Evolutionary conservation across 257 asterid genomes (phyloP).

Genomic region (Ilex asprella): DNA sequence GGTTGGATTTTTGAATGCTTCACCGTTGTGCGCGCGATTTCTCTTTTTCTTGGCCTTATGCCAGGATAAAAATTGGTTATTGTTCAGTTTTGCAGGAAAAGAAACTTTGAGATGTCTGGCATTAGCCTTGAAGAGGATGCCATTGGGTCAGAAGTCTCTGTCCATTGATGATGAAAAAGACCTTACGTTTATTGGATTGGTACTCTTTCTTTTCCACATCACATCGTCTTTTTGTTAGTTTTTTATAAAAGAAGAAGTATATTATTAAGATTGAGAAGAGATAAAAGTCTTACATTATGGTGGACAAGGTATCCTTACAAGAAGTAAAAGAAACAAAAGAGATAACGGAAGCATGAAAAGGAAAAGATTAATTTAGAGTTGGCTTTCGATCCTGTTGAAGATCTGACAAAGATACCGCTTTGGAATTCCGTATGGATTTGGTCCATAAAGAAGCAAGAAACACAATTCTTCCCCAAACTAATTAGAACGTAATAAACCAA

Average conservation of each 20-base stretch:
- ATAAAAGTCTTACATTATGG: too few relatives aligned
- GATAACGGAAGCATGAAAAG: too few relatives aligned
- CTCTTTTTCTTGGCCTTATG: constrained; percentile 11
- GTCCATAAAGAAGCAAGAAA: too few relatives aligned
- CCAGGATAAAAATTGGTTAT: constrained; percentile 12
- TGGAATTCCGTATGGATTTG: too few relatives aligned
- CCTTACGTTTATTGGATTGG: constrained; percentile 99
- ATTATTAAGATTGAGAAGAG: too few relatives aligned
- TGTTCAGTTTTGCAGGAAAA: constrained; percentile 89
- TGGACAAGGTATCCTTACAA: too few relatives aligned
- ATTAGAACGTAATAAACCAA: too few relatives aligned
- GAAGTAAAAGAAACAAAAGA: too few relatives aligned
- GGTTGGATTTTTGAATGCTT: too few relatives aligned
- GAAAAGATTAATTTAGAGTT: too few relatives aligned
- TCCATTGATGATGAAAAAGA: constrained; percentile 83
- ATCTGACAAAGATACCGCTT: neutral
- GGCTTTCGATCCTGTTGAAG: constrained; percentile 2
- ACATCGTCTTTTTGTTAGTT: constrained; percentile 10
- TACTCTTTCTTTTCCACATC: constrained; percentile 66
- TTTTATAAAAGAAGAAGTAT: too few relatives aligned
- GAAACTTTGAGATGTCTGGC: constrained; percentile 97
- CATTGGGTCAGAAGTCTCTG: constrained; percentile 73
- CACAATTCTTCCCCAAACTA: too few relatives aligned
- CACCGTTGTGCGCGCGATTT: neutral
- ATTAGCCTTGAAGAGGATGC: constrained; percentile 88